A percentile compares a stretch with the other conserved stretches of the same genome.
These are phyloP conservation scores for Aspergillus sp. DNA, from an alignment of 2,329 filamentous ascomycete species.

Conservation along the genomic window DNA sequence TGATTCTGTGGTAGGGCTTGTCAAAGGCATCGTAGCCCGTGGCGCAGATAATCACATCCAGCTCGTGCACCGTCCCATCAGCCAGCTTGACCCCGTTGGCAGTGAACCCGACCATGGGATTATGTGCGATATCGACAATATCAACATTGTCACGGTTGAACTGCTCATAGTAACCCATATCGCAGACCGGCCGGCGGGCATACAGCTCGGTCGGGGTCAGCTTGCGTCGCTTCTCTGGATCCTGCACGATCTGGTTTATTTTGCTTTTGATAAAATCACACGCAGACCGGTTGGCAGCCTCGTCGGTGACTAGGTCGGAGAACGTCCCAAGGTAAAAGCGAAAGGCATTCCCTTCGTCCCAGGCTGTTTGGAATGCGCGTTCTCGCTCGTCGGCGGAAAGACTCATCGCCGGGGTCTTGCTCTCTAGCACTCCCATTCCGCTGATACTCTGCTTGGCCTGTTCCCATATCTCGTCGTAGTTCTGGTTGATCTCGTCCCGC, in stretches of 20 bases:
- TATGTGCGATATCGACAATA: slow-evolving; percentile 39
- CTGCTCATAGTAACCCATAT: slow-evolving; percentile 23
- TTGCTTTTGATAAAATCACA: slow-evolving; percentile 40
- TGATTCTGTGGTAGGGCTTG: slow-evolving; percentile 34
- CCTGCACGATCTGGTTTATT: slow-evolving; percentile 30
- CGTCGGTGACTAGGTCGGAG: slow-evolving; percentile 35
- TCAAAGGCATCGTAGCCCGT: slow-evolving; percentile 37
- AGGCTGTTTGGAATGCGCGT: background rate
- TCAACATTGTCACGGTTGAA: slow-evolving; percentile 46
- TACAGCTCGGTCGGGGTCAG: slow-evolving; percentile 23
- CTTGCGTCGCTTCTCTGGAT: slow-evolving; percentile 29
- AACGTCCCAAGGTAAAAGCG: slow-evolving; percentile 25
- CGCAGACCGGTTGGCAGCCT: slow-evolving; percentile 39
- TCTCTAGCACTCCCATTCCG: slow-evolving; percentile 16
- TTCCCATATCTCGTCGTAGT: slow-evolving; percentile 10
- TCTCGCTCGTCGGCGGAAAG: background rate
- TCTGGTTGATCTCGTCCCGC: slow-evolving; percentile 18
- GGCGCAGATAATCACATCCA: slow-evolving; percentile 28
- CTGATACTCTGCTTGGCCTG: background rate
- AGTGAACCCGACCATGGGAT: slow-evolving; percentile 25
- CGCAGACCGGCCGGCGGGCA: slow-evolving; percentile 21
- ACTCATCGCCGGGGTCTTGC: background rate
- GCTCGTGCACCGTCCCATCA: slow-evolving; percentile 31
- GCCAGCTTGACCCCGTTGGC: slow-evolving; percentile 37
- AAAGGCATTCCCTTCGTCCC: slow-evolving; percentile 4